Base-by-base conservation (phyloP, 129 eudicot genomes). In the Artemisia annua region DNA sequence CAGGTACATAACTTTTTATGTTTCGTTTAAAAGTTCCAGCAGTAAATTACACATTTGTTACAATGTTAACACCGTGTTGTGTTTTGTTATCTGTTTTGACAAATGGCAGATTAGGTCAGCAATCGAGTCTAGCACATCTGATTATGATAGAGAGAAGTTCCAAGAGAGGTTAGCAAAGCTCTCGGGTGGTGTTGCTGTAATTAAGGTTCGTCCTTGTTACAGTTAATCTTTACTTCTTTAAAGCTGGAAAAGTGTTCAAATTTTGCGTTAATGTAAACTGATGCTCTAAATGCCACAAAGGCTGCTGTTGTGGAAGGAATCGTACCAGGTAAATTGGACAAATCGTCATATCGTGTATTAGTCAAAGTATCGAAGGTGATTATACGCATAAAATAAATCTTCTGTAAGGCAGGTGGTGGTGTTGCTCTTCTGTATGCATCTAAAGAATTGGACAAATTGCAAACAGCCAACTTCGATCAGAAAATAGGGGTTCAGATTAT, bases 231-330 rank as follows among this genome's bases (percentile, higher is more conserved):
- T 43, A 5, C 13, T 24, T n/a, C 58, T 39, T 32, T 54, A 75
- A 65, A 14, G 44, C 66, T n/a, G 44, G 26, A 24, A 18, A 30
- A 66, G 13, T 17, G 20, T 49, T 58, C 16, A 32, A 11, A 17
- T 20, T 58, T 72, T 72, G 11, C 48, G 7, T 64, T 53, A 6
- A 24, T 19, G 22, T 53, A 24, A 56, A 88, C 96, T 63, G 96
- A 91, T 84, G 96, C 96, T 64, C 65, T 91, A 20, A 88, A 91
- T 79, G 93, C 97, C 80, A 91, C 97, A n/a, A 88, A 88, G 78
- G 97, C 97, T 35, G 97, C 97, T 52, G 96, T 91, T n/a, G 96
- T 86, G 39, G 97, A 91, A 78, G 97, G 97, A 65, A 88, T 91
- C 60, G 93, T 91, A 9, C 93, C 97, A 12, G 97, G 96, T 88